Conservation (phyloP, 2,329 filamentous ascomycete species). For the Periconia sp. region DNA sequence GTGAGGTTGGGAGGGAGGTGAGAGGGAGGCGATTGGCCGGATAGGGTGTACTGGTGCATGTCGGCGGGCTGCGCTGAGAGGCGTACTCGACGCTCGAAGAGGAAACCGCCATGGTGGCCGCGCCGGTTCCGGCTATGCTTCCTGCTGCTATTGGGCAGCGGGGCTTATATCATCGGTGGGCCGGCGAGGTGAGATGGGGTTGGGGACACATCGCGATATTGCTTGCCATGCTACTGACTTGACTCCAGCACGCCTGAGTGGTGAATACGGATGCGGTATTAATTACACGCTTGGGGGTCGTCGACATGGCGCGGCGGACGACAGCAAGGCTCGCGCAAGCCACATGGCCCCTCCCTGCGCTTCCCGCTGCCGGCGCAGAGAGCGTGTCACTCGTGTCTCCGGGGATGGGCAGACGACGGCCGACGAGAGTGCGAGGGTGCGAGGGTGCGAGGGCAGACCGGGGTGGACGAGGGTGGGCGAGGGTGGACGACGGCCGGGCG, state of each 20-base stretch:
- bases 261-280: conserved; percentile 6
- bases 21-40: conserved; percentile 7
- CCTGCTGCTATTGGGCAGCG: conserved; percentile 7
- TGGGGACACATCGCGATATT: conserved; percentile 9
- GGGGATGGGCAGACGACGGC: not conserved
- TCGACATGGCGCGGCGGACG: not conserved
- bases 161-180: conserved; percentile 10
- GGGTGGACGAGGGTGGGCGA: not conserved
- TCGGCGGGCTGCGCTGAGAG: conserved; percentile 4
- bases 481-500: not conserved
- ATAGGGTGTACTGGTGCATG: conserved; percentile 1
- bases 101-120: conserved; percentile 6
- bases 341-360: not conserved
- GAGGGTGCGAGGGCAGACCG: not conserved
- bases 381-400: too few relatives aligned
- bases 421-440: not conserved
- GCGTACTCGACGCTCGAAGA: conserved; percentile 2
- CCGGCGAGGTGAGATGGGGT: conserved; percentile 4
- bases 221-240: not conserved
- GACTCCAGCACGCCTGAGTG: not conserved
- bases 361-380: not conserved
- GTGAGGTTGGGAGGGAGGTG: conserved; percentile 5
- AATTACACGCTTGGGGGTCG: conserved; percentile 1
- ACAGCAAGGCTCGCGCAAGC: conserved; percentile 3
- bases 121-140: conserved; percentile 1